Conservation (phyloP, 2,329 filamentous ascomycete species). For the Colletotrichum sp. region DNA sequence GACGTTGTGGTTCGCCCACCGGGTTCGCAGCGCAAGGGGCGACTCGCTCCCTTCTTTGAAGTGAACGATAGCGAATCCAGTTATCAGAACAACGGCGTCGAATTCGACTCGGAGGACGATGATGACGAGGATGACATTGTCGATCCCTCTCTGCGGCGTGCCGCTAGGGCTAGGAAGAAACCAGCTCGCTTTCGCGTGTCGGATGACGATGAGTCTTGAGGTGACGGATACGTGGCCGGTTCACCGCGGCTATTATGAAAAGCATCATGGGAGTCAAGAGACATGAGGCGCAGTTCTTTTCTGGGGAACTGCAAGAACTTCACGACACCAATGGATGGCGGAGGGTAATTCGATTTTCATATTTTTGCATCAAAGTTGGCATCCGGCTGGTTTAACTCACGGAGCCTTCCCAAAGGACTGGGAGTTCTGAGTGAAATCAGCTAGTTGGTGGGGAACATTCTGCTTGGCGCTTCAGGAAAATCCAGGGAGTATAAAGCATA, state of each 20-base stretch:
- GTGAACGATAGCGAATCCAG: slow-evolving; percentile 15
- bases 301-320: neutral
- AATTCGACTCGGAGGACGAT: slow-evolving; percentile 7
- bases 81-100: neutral
- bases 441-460: neutral
- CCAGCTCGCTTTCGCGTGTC: slow-evolving; percentile 16
- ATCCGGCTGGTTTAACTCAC: neutral
- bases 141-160: neutral
- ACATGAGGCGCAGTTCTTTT: neutral
- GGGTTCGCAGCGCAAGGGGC: neutral
- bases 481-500: slow-evolving; percentile 6
- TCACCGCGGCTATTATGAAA: neutral
- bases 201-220: slow-evolving; percentile 4
- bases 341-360: neutral
- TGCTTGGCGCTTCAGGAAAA: neutral
- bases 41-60: neutral
- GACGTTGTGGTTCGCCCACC: neutral
- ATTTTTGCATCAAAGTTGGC: neutral
- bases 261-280: neutral
- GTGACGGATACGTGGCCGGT: neutral
- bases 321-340: neutral
- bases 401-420: neutral
- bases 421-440: neutral
- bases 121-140: slow-evolving; percentile 1
- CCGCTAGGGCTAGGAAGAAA: slow-evolving; percentile 4